Base-by-base conservation (phyloP, 371 early-diverging fungal species). In the Mortierella sp. region DNA sequence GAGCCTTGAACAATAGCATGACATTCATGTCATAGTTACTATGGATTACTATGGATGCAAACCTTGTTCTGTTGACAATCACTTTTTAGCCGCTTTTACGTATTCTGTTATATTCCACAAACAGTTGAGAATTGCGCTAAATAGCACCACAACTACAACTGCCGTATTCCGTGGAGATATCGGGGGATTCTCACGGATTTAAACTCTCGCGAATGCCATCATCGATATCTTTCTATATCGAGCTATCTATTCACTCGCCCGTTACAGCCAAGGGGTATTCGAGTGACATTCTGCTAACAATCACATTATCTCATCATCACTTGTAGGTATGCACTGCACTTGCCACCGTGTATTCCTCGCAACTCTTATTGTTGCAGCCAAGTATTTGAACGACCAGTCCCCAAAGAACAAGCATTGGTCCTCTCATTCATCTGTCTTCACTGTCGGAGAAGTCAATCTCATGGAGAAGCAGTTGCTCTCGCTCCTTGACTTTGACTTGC, bases 401-500 rank as follows among this genome's bases (percentile, higher is more conserved):
- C 91, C 93, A 20, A 94, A 91, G 76, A 95, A 94, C 86, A 91
- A 91, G 75, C 88, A 93, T 66, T 95, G 95, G 95, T 90, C 93
- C n/a, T 83, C 86, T 26, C 91, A 91, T 71, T 88, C 93, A 0
- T 75, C 85, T 0, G 76, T 93, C 26, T 94, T 93, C 72, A 92
- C 94, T 4, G 87, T 92, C 5, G 83, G 88, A 26, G 95, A 95
- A 78, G 91, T 95, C 59, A 95, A 94, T 60, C 80, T 95, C 55
- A 95, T 95, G 95, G 95, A 95, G 75, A 90, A 91, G 73, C 95
- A 95, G 76, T 78, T 95, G 40, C 86, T 95, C 64, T 89, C 89
- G 16, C 77, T 95, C 67, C 85, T 95, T 39, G 86, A 86, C 57
- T 86, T 77, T 68, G 86, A 86, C 63, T 78, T 86, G 49, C 77